Percentiles rank a stretch among this genome's conserved stretches.
Evolutionary conservation across 2,329 filamentous ascomycete species (phyloP).

Genomic region (Colletotrichum caudatum): DNA sequence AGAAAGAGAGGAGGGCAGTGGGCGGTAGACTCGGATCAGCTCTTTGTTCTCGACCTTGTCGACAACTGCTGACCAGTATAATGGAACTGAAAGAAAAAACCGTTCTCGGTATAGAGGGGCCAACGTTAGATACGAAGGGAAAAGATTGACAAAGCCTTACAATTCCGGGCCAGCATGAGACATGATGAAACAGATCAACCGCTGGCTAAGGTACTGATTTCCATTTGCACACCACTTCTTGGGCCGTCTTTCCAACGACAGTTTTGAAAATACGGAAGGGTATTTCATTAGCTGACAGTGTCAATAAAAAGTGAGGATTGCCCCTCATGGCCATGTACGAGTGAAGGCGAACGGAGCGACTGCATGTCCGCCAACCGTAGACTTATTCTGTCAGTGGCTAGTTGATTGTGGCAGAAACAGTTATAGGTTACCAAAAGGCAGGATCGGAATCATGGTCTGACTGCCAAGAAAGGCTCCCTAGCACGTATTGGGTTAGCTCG

Average conservation of each 20-base stretch:
- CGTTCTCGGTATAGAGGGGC: not conserved
- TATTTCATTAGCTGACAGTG: not conserved
- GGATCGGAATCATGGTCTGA: not conserved
- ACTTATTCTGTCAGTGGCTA: too few relatives aligned
- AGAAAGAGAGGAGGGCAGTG: not conserved
- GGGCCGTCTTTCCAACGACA: not conserved
- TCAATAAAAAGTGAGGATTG: not conserved
- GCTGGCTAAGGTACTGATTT: not conserved
- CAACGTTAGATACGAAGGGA: not conserved
- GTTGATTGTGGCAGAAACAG: too few relatives aligned
- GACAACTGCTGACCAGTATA: not conserved
- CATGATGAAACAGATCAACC: not conserved
- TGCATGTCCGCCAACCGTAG: not conserved
- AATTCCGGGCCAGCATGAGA: not conserved
- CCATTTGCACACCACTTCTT: not conserved
- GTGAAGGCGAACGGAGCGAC: not conserved
- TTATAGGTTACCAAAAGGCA: not conserved
- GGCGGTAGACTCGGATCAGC: not conserved
- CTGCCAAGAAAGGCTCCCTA: not conserved
- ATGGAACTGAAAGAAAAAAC: not conserved
- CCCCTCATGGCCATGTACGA: not conserved
- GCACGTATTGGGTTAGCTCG: not conserved
- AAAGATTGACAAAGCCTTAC: not conserved
- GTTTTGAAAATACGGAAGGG: not conserved
- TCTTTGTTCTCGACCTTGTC: not conserved